Evolutionary conservation across 495 filamentous ascomycete genomes (phyloP), one percentile per base, ranked within the genome.

Genomic region (Penicillium maclennaniae): DNA sequence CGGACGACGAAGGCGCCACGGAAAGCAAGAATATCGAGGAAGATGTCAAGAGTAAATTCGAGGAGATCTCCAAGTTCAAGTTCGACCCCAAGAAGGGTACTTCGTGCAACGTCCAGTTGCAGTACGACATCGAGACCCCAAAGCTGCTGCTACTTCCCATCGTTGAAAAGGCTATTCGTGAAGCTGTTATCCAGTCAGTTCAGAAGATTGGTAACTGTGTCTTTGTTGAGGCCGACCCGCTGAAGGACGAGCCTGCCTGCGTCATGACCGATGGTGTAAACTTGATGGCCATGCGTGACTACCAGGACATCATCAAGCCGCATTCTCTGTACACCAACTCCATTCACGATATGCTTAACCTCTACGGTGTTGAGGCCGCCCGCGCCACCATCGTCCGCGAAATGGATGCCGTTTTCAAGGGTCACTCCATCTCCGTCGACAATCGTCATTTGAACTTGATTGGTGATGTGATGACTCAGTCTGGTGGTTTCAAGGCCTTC

Each of bases 401-500:
- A 75, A 85, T 97, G 69, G 81, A 84, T 45, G 80, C 79, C 54
- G 91, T 97, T 51, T 99, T 99, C 81, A 76, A 79, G 50, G 83
- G 85, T 70, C 92, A 99, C 83, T 88, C 88, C 66, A 99, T 99
- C 75, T 83, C 78, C 52, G 93, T 99, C 54, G 91, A 99, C 65
- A 82, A 87, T 48, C 84, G 93, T 52, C 93, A 99, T 72, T 72
- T 99, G 59, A 96, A 92, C 72, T 79, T 98, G 53, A 96, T 98
- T 59, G 92, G 87, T 47, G 93, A 98, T 72, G 88, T 87, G 70
- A 98, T 98, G 93, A 97, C 95, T 16, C 75, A 91, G 23, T 84
- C 83, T 54, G 93, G 93, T 56, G 83, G 83, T 16, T 97, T 93
- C 72, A 84, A 80, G 16, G 84, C 92, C 3, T 99, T 97, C 75